phyloP scores from a whole-genome alignment of 2,329 filamentous ascomycete genomes.

The Aspergillus niger region DNA sequence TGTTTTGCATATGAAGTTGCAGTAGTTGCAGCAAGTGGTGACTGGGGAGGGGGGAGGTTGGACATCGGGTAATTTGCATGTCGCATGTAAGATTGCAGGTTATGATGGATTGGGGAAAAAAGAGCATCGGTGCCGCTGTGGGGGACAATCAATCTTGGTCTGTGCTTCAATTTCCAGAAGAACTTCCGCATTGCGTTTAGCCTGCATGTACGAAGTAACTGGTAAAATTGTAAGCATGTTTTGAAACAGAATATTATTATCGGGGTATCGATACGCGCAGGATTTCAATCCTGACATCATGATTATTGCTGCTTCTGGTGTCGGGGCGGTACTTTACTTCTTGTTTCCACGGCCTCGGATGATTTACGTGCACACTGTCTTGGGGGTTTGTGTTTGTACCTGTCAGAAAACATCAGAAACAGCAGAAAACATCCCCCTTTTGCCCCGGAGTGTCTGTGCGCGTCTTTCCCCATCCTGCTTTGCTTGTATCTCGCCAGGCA shows the following conservation, averaged over 20 bases:
- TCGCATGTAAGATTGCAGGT: too few species aligned
- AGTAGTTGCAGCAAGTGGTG: too few species aligned
- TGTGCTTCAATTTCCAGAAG: too few species aligned
- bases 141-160: too few species aligned
- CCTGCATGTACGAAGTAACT: too few species aligned
- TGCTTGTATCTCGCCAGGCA: neutral
- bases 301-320: neutral
- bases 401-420: neutral
- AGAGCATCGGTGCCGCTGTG: too few species aligned
- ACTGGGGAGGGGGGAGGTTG: too few species aligned
- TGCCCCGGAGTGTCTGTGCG: conserved; percentile 1
- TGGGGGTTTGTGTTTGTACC: neutral
- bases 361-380: neutral
- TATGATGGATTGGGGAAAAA: too few species aligned
- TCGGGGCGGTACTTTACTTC: neutral
- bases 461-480: neutral
- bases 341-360: neutral
- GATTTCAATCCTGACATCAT: conserved; percentile 12
- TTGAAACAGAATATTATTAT: too few species aligned
- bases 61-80: too few species aligned
- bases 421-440: neutral
- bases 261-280: neutral
- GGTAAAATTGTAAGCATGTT: too few species aligned
- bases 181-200: too few species aligned
- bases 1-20: neutral